Base-by-base conservation (phyloP, 306 rosid genomes). In the Pterocarpus santalinus region DNA sequence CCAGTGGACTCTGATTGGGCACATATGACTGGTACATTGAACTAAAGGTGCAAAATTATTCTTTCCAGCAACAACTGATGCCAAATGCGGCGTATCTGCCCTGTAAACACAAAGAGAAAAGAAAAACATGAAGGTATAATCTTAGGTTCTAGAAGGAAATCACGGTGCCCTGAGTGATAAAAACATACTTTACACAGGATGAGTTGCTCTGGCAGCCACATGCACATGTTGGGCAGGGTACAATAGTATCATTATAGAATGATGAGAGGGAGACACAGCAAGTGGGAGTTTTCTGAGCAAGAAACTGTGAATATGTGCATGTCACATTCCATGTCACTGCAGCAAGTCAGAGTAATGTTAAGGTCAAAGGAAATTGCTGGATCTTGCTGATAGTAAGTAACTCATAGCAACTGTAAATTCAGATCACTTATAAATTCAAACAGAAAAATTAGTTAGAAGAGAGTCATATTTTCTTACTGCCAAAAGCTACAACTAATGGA, bases 241-340 rank as follows among this genome's bases (percentile, higher is more conserved):
- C 94, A 57, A 94, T 81, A 0, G 94, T 92, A 46, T 92, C 91
- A 22, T 91, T 92, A 76, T 94, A 92, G 82, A 94, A 94, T n/a
- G 98, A 87, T 11, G 97, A 94, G 28, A 94, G 88, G 5, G 97
- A 91, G 60, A 91, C 97, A 52, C 97, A 94, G 75, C 98, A 94
- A 58, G 94, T 82, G 2, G 97, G 98, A 79, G 93, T 71, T 75
- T 82, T 87, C 22, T 88, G 91, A 53, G 97, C 98, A 41, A 94
- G 88, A 81, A 92, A 89, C 61, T 92, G 97, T 8, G 98, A 94
- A 83, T 91, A 94, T 49, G 96, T 90, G 88, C 98, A 94, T 3
- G 96, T 89, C 73, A 91, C 82, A 46, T 90, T 92, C 98, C 98
- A 92, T 33, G 98, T 92, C 97, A 92, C 98, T 94, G 96, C 89